phyloP scores from a whole-genome alignment of 139 green algal species.

The Chlorella sp. region DNA sequence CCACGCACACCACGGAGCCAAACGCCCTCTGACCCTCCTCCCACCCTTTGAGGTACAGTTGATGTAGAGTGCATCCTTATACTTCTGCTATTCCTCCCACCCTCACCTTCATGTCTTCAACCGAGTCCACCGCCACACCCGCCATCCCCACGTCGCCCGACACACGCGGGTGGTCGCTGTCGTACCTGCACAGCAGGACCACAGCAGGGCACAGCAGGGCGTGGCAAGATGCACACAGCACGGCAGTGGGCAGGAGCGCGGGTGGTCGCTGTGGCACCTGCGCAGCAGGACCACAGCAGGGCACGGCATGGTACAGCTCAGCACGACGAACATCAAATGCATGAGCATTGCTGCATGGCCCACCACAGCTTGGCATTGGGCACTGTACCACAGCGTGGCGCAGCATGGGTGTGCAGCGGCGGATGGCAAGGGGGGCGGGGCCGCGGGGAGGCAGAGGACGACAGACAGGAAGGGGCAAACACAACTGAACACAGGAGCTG shows the following conservation, averaged over 20 bases:
- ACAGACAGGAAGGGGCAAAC: neutral
- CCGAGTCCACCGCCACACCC: constrained; percentile 73
- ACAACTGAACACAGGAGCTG: neutral
- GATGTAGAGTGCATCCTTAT: too few species aligned
- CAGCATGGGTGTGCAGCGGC: too few species aligned
- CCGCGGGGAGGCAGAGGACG: neutral
- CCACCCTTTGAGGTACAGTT: too few species aligned
- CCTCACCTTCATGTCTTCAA: constrained; percentile 77
- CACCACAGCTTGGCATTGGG: neutral
- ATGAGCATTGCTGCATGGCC: too few species aligned
- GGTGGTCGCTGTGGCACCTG: neutral
- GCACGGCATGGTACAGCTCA: neutral
- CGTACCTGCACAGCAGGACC: constrained; percentile 48
- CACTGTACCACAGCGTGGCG: too few species aligned
- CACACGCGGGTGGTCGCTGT: constrained; percentile 75
- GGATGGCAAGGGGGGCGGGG: neutral
- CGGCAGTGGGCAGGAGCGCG: neutral
- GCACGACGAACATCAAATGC: neutral
- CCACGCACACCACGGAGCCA: too few species aligned
- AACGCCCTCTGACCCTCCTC: too few species aligned
- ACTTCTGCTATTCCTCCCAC: too few species aligned
- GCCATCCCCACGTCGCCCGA: constrained; percentile 82
- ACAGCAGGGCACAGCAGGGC: neutral
- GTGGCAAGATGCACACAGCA: neutral
- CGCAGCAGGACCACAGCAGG: neutral